Conservation (phyloP, 2,329 filamentous ascomycete genomes). For the Biscogniauxia marginata region DNA sequence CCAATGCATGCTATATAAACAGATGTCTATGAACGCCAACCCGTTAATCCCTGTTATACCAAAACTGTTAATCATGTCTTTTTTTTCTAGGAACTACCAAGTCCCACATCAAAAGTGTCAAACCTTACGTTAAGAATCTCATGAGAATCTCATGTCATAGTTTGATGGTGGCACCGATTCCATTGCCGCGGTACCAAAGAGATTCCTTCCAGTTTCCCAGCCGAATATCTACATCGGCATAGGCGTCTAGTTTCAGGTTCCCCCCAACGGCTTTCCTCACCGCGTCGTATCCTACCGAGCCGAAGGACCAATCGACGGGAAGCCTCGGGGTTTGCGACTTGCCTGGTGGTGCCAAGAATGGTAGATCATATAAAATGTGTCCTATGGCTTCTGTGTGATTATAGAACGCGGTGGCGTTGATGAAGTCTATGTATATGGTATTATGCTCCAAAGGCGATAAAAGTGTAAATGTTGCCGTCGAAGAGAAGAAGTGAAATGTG, state of each 20-base stretch:
- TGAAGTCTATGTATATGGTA: conserved; percentile 71
- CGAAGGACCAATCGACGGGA: conserved; percentile 77
- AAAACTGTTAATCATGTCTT: too few relatives aligned
- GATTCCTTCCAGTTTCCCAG: conserved; percentile 73
- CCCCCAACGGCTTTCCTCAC: conserved; percentile 79
- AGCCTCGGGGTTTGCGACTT: conserved; percentile 69
- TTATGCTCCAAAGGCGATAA: conserved; percentile 73
- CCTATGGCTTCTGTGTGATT: conserved; percentile 77
- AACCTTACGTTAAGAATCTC: not conserved
- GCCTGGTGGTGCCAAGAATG: conserved; percentile 77
- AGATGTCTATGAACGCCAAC: not conserved
- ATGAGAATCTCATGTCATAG: not conserved
- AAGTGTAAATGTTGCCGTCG: conserved; percentile 80
- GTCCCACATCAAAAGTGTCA: not conserved
- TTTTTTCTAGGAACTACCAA: too few relatives aligned
- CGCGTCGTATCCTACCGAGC: conserved; percentile 78
- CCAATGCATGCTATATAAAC: not conserved
- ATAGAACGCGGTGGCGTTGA: conserved; percentile 85
- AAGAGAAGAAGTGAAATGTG: conserved; percentile 82
- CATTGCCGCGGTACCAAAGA: conserved; percentile 67
- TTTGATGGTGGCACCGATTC: conserved; percentile 58
- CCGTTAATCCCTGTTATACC: not conserved
- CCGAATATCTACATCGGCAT: conserved; percentile 71
- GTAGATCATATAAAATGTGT: conserved; percentile 69
- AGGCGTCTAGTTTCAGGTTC: conserved; percentile 72